Percentiles rank a stretch among this genome's conserved stretches.
These are phyloP conservation scores for Elaeis oleifera DNA, from an alignment of 202 grass and related monocot species.

Conservation along the genomic window DNA sequence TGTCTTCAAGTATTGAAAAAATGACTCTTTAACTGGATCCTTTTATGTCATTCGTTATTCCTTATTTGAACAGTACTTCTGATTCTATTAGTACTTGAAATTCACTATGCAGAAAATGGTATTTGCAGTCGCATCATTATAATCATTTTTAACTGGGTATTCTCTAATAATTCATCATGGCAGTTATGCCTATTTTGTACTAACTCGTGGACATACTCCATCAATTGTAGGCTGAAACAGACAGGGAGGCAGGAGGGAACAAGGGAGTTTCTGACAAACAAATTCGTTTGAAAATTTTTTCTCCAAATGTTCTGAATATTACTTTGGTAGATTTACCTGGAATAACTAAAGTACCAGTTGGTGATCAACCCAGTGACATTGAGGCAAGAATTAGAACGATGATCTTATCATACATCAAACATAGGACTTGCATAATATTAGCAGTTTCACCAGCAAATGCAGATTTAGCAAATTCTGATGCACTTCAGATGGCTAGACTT, in stretches of 20 bases:
- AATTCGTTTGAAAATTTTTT: slow-evolving; percentile 86
- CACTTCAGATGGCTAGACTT: slow-evolving; percentile 79
- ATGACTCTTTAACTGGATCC: too few relatives aligned
- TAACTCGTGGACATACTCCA: too few relatives aligned
- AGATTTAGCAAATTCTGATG: slow-evolving; percentile 91
- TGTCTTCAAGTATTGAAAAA: too few relatives aligned
- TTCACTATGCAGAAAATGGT: too few relatives aligned
- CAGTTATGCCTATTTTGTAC: too few relatives aligned
- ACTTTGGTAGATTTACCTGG: slow-evolving; percentile 95
- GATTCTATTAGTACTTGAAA: too few relatives aligned
- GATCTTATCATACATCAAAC: slow-evolving; percentile 86
- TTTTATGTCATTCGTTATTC: too few relatives aligned
- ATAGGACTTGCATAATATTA: slow-evolving; percentile 88
- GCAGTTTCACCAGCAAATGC: slow-evolving; percentile 92
- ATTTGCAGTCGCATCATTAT: too few relatives aligned
- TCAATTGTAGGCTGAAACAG: slow-evolving; percentile 67
- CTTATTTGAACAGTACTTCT: too few relatives aligned
- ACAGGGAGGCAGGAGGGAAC: slow-evolving; percentile 78
- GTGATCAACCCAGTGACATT: slow-evolving; percentile 88
- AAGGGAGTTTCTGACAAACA: slow-evolving; percentile 83
- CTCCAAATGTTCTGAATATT: slow-evolving; percentile 81
- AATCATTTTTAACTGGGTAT: too few relatives aligned
- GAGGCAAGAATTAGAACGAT: slow-evolving; percentile 82
- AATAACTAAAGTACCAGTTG: slow-evolving; percentile 83
- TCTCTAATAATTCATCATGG: too few relatives aligned